Evolutionary conservation across 192 early-diverging fungal genomes (phyloP).

Genomic region (Pilaira anomala): DNA sequence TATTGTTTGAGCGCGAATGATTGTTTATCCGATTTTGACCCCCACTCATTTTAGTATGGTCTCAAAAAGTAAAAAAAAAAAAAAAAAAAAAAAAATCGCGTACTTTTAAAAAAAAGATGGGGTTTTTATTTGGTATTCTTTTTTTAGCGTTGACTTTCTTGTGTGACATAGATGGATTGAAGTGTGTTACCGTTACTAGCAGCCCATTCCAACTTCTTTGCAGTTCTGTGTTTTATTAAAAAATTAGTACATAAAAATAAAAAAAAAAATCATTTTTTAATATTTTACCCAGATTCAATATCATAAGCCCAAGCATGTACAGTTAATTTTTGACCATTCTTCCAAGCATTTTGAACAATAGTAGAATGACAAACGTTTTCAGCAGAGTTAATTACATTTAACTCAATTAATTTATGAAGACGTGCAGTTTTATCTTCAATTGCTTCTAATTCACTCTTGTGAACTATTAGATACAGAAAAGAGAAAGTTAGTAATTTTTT

Average conservation of each 20-base stretch:
- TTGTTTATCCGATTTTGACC: no score
- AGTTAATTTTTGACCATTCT: slow-evolving; percentile 63
- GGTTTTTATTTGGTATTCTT: no score
- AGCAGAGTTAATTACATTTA: slow-evolving; percentile 76
- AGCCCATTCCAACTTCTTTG: slow-evolving; percentile 12
- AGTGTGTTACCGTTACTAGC: slow-evolving; percentile 2
- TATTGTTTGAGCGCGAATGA: no score
- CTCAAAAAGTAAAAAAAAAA: no score
- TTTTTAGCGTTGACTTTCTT: no score
- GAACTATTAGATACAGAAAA: slow-evolving; percentile 10
- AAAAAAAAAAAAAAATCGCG: no score
- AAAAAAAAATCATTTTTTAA: background rate
- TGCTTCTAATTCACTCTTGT: slow-evolving; percentile 39
- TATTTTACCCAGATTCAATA: slow-evolving; percentile 48
- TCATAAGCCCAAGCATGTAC: slow-evolving; percentile 76
- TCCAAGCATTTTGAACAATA: slow-evolving; percentile 84
- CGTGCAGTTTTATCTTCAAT: slow-evolving; percentile 41
- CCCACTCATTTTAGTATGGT: no score
- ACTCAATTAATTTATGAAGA: slow-evolving; percentile 55
- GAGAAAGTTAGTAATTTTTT: no score
- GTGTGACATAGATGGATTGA: slow-evolving; percentile 7
- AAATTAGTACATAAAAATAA: background rate
- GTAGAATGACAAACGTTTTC: slow-evolving; percentile 69
- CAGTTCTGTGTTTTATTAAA: background rate
- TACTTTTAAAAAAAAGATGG: no score